phyloP scores from a whole-genome alignment of 2,329 filamentous ascomycete genomes.

The Ascochyta koolunga region DNA sequence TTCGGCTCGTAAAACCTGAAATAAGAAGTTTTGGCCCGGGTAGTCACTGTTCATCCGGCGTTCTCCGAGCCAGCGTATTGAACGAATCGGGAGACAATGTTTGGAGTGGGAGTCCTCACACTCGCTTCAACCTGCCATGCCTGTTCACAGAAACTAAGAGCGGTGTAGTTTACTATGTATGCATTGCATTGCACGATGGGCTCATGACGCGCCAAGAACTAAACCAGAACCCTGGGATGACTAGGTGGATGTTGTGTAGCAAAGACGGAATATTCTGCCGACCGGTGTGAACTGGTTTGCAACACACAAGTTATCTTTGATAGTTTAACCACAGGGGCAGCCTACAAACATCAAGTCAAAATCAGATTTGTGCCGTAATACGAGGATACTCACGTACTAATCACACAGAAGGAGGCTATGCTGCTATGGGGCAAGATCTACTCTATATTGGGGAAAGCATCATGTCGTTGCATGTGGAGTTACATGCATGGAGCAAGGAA shows the following conservation, averaged over 20 bases:
- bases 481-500: not conserved
- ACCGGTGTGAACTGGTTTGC: not conserved
- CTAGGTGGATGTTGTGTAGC: not conserved
- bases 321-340: not conserved
- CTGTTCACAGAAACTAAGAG: not conserved
- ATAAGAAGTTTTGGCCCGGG: slow-evolving; percentile 16
- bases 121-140: not conserved
- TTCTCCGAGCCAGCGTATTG: slow-evolving; percentile 22
- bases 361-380: not conserved
- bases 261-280: not conserved
- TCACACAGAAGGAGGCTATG: slow-evolving; percentile 14
- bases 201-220: slow-evolving; percentile 1
- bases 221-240: slow-evolving; percentile 2
- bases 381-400: not conserved
- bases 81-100: not conserved
- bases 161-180: not conserved
- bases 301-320: no score
- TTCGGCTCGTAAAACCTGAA: slow-evolving; percentile 23
- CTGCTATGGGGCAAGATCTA: slow-evolving; percentile 19
- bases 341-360: not conserved
- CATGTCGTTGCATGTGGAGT: slow-evolving; percentile 4
- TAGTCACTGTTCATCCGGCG: slow-evolving; percentile 23
- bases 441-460: slow-evolving; percentile 4
- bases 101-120: not conserved
- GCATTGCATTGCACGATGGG: not conserved